Evolutionary conservation across 169 alveolate species (phyloP).

Genomic region (Plasmodium knowlesi): DNA sequence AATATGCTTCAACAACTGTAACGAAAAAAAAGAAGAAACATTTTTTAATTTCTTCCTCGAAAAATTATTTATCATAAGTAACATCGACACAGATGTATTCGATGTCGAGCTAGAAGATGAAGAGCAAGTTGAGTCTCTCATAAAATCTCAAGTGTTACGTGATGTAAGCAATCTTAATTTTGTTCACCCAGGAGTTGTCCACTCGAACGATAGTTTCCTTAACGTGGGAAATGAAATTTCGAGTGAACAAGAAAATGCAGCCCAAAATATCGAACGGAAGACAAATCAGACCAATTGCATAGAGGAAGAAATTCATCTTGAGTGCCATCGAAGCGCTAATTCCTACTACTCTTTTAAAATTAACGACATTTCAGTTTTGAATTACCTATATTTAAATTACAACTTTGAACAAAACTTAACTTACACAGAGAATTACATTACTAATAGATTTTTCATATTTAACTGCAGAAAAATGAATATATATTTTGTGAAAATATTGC

Average conservation of each 20-base stretch:
- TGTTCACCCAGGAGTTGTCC: not conserved
- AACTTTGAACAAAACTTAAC: conserved; percentile 50
- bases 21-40: conserved; percentile 16
- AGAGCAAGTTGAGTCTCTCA: not conserved
- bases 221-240: not conserved
- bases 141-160: not conserved
- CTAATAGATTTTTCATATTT: conserved; percentile 34
- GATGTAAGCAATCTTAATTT: conserved; percentile 23
- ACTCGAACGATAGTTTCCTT: not conserved
- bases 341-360: conserved; percentile 10
- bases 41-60: conserved; percentile 58
- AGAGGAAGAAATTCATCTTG: not conserved
- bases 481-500: conserved; percentile 68
- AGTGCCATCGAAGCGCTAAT: not conserved
- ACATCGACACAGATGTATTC: conserved; percentile 55
- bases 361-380: conserved; percentile 51
- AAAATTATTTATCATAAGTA: conserved; percentile 50
- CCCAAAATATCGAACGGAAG: not conserved
- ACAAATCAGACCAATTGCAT: not conserved
- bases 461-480: conserved; percentile 62
- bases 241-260: not conserved
- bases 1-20: conserved; percentile 53
- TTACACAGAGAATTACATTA: conserved; percentile 44
- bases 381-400: conserved; percentile 62
- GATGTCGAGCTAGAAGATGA: conserved; percentile 19